These are phyloP conservation scores for Rhizopogon rudus DNA, from an alignment of 768 basidiomycete genomes.

Conservation along the genomic window DNA sequence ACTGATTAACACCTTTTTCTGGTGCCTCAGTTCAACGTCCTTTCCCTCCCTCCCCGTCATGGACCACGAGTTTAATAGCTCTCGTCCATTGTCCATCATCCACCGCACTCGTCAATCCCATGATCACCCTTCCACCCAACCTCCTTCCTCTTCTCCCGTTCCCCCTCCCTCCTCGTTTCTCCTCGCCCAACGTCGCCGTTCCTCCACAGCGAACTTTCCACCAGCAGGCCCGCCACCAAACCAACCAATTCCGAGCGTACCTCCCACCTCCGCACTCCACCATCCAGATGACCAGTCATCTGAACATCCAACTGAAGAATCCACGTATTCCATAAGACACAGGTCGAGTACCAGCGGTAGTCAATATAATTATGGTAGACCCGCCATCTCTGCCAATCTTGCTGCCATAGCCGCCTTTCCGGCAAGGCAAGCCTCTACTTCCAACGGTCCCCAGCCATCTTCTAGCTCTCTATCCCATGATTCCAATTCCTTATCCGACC, in stretches of 20 bases:
- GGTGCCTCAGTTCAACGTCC: not conserved
- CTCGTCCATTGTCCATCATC: slow-evolving; percentile 22
- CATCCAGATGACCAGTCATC: slow-evolving; percentile 17
- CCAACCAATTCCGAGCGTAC: slow-evolving; percentile 69
- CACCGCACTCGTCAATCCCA: slow-evolving; percentile 32
- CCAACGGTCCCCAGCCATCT: slow-evolving; percentile 23
- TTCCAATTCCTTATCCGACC: slow-evolving; percentile 51
- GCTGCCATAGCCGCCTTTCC: slow-evolving; percentile 61
- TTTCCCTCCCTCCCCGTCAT: slow-evolving; percentile 10
- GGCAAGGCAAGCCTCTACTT: slow-evolving; percentile 32
- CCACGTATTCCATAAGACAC: slow-evolving; percentile 23
- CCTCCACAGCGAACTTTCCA: slow-evolving; percentile 56
- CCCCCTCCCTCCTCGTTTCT: slow-evolving; percentile 25
- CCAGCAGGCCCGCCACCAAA: slow-evolving; percentile 70
- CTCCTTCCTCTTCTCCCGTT: slow-evolving; percentile 25
- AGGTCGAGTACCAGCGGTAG: slow-evolving; percentile 33
- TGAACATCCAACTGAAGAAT: slow-evolving; percentile 23
- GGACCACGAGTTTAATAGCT: slow-evolving; percentile 22
- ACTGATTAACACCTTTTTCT: slow-evolving; percentile 1
- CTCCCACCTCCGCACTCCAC: slow-evolving; percentile 25
- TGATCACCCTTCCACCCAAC: slow-evolving; percentile 16
- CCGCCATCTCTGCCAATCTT: slow-evolving; percentile 43
- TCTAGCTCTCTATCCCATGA: slow-evolving; percentile 24
- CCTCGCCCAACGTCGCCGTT: slow-evolving; percentile 55
- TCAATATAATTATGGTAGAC: slow-evolving; percentile 25